These are phyloP conservation scores for Penicillium malachiteum DNA, from an alignment of 495 filamentous ascomycete species.

Conservation along the genomic window DNA sequence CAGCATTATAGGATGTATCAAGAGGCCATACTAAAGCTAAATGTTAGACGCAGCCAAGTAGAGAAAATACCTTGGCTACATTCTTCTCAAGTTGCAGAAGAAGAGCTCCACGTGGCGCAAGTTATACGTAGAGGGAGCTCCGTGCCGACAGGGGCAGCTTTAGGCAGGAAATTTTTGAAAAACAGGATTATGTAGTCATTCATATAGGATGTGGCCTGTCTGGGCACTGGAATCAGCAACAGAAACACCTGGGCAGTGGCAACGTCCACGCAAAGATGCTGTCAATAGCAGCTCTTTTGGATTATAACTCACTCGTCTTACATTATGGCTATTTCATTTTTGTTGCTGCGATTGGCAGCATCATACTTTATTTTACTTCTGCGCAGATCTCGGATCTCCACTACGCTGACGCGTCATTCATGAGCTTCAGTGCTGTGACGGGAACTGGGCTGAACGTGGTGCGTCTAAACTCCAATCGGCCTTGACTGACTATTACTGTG, in stretches of 20 bases:
- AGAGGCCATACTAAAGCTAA: too few species aligned
- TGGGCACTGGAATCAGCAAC: too few species aligned
- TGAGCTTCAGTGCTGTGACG: conserved; percentile 76
- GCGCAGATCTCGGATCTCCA: conserved; percentile 57
- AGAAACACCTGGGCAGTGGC: too few species aligned
- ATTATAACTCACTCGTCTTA: conserved; percentile 69
- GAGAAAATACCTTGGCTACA: neutral
- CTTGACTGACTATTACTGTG: neutral
- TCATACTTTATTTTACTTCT: conserved; percentile 72
- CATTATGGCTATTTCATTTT: conserved; percentile 76
- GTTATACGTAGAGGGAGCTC: neutral
- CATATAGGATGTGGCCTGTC: neutral
- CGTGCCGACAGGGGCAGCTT: neutral
- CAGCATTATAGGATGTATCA: neutral
- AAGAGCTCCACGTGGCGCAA: neutral
- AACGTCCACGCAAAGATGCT: too few species aligned
- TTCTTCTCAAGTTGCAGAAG: neutral
- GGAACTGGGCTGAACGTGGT: conserved; percentile 70
- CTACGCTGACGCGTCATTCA: conserved; percentile 75
- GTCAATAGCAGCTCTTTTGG: conserved; percentile 28
- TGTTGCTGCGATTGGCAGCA: conserved; percentile 57
- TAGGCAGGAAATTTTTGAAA: neutral
- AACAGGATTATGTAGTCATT: neutral
- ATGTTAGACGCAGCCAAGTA: neutral
- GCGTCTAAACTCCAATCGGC: conserved; percentile 21